Conservation (phyloP, 768 basidiomycete species). For the Kwoniella dejecticola region DNA sequence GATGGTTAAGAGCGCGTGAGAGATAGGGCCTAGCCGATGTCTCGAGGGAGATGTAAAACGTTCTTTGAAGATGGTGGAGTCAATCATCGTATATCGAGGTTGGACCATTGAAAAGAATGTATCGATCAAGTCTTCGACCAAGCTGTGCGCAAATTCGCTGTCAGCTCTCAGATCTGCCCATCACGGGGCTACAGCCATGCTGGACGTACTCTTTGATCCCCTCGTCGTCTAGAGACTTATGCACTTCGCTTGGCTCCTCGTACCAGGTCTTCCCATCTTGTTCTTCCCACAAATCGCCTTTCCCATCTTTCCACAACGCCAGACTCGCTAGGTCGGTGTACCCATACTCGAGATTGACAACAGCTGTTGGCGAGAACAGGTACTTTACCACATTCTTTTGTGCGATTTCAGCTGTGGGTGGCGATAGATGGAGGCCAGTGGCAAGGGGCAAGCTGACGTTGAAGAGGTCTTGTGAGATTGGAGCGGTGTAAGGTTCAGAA, state of each 20-base stretch:
- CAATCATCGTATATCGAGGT: constrained; percentile 76
- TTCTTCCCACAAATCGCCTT: constrained; percentile 43
- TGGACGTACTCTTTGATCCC: constrained; percentile 79
- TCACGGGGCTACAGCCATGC: constrained; percentile 25
- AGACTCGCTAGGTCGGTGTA: constrained; percentile 48
- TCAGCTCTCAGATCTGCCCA: too few species aligned
- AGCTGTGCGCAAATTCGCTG: constrained; percentile 59
- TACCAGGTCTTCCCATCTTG: constrained; percentile 35
- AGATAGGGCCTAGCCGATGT: constrained; percentile 46
- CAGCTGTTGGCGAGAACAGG: constrained; percentile 49
- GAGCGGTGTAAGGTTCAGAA: neutral
- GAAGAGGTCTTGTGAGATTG: neutral
- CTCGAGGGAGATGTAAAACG: constrained; percentile 61
- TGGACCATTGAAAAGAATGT: constrained; percentile 85
- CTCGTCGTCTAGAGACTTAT: constrained; percentile 68
- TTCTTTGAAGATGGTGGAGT: constrained; percentile 75
- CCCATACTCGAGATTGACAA: constrained; percentile 35
- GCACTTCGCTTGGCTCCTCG: constrained; percentile 62
- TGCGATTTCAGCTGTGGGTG: neutral
- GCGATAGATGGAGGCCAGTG: neutral
- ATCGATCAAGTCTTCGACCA: constrained; percentile 88
- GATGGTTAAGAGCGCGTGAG: constrained; percentile 69
- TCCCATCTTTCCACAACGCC: constrained; percentile 25
- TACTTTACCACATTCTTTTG: constrained; percentile 47
- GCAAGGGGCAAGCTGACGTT: too few species aligned